Evolutionary conservation across 106 monocot species (phyloP).

Genomic region (Xerophyta viscosa): DNA sequence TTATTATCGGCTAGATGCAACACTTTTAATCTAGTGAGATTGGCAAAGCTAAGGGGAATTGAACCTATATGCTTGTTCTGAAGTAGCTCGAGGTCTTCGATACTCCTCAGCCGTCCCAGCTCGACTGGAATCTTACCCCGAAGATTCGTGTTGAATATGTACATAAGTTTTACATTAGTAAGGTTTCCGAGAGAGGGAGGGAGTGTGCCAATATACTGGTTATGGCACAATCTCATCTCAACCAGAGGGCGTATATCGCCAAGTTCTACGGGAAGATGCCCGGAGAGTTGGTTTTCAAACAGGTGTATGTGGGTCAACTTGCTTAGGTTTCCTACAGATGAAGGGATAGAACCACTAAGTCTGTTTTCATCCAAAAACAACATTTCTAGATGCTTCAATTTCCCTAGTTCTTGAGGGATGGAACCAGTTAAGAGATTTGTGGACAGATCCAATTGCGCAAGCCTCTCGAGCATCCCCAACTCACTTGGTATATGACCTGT

Average conservation of each 20-base stretch:
- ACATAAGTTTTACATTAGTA: neutral
- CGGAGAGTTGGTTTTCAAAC: neutral
- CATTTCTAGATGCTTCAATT: neutral
- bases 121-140: neutral
- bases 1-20: neutral
- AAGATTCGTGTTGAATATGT: neutral
- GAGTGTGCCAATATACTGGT: neutral
- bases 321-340: neutral
- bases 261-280: neutral
- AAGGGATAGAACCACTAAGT: conserved; percentile 1
- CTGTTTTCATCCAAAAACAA: neutral
- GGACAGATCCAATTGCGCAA: neutral
- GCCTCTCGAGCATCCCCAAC: neutral
- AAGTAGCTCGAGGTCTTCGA: neutral
- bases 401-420: conserved; percentile 2
- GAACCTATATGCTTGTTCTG: neutral
- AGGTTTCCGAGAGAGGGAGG: neutral
- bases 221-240: neutral
- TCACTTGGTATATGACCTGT: neutral
- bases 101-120: neutral
- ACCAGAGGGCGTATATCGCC: neutral
- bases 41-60: neutral
- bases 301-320: neutral
- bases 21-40: neutral
- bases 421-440: neutral